Conservation (phyloP, 108 stramenopile species). For the Cyclotella baltica region DNA sequence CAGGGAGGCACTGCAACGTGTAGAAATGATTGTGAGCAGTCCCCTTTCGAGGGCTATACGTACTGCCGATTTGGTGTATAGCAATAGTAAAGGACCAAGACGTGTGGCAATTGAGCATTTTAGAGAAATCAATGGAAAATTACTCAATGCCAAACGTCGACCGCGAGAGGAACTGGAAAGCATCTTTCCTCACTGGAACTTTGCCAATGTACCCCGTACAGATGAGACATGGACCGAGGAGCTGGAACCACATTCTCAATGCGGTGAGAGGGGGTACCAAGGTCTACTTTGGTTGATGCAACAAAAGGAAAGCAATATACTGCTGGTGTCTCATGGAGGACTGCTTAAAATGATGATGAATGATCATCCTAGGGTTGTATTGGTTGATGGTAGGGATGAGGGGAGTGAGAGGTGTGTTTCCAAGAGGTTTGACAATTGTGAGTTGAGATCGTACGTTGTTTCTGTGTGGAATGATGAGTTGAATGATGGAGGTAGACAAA, state of each 20-base stretch:
- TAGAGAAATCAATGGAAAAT: slow-evolving; percentile 81
- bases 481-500: background rate
- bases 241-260: slow-evolving; percentile 63
- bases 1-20: slow-evolving; percentile 26
- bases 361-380: slow-evolving; percentile 56
- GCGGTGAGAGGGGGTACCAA: slow-evolving; percentile 74
- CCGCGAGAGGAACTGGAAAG: slow-evolving; percentile 48
- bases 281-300: slow-evolving; percentile 66
- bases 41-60: slow-evolving; percentile 39
- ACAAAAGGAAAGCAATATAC: slow-evolving; percentile 58
- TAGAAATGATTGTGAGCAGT: slow-evolving; percentile 47
- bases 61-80: slow-evolving; percentile 48
- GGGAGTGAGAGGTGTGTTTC: slow-evolving; percentile 35
- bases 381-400: slow-evolving; percentile 58
- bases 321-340: slow-evolving; percentile 78
- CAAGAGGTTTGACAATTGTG: slow-evolving; percentile 83
- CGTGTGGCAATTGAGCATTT: slow-evolving; percentile 69
- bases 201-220: slow-evolving; percentile 39
- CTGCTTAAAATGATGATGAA: slow-evolving; percentile 71
- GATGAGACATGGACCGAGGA: slow-evolving; percentile 72
- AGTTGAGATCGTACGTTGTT: slow-evolving; percentile 69
- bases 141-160: slow-evolving; percentile 78
- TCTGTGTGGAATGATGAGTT: slow-evolving; percentile 25
- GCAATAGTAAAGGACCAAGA: background rate
- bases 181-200: slow-evolving; percentile 76